Base-by-base conservation (phyloP, 2,329 filamentous ascomycete genomes). In the Dendryphion nanum region DNA sequence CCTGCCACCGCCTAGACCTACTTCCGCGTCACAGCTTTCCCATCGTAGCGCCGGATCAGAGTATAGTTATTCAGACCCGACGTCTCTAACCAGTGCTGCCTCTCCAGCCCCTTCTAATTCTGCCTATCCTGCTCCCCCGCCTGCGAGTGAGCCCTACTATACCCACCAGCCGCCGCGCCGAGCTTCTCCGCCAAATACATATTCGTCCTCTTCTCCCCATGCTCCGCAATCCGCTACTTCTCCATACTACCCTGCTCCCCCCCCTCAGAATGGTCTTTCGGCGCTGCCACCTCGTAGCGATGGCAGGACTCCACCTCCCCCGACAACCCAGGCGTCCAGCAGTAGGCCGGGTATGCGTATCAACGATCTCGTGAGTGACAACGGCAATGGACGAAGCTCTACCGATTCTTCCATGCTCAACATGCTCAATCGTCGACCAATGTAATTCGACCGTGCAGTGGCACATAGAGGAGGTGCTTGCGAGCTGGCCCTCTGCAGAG, bases 1-100 rank as follows among this genome's bases (percentile, higher is more conserved):
- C 31, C 59, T 73, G 45, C 69, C 72, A 35, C 72, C 72, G 41
- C 71, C 71, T 38, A 69, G 70, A 52, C 71, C 61, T 51, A 70
- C 65, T 47, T 53, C 63, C 48, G 63, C 63, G 44, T 63, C 66
- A 54, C 67, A 69, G 50, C 56, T 63, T 47, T 54, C 63, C 53
- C 56, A 51, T 61, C 58, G 55, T 44, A 49, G 55, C 45, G 50
- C 63, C 43, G 56, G 51, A 32, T 42, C 49, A 40, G 62, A 67
- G 30, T 71, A 70, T 57, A 53, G 57, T 20, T 71, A 71, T 51
- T 60, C 66, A 53, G 69, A 72, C 51, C 66, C 67, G 47, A 59
- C 62, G 40, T 60, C 58, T 65, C 63, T 70, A 59, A 70, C 67
- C 47, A 61, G 63, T 48, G 61, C 61, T 62, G 67, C 66, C 56